Evolutionary conservation across 2,329 filamentous ascomycete species (phyloP), one percentile per base, ranked within the genome.

Genomic region (Fusarium pilosicola): DNA sequence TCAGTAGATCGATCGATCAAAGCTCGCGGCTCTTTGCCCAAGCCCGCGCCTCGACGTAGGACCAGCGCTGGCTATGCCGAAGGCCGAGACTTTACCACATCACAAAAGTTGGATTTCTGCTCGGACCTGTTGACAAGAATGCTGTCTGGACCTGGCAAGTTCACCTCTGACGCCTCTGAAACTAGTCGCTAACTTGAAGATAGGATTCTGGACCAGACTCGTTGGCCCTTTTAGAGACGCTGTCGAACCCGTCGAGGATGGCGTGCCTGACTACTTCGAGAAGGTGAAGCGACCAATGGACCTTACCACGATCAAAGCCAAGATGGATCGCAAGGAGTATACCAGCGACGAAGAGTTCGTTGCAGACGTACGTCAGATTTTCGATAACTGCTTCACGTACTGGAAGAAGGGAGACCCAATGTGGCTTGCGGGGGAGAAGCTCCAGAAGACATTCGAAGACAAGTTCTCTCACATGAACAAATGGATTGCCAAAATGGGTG

Each of bases 161-260:
- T 26, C 13, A 34, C 4, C 13, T 42, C 20, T 7, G 15, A 11
- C 8, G 7, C 15, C 18, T 3, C 22, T 51, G 24, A 58, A 15
- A 17, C 26, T 3, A 13, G 22, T 30, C 42, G 36, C 66, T 74
- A 62, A 75, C 59, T 36, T 36, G n/a, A 18, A 46, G 28, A 42
- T 44, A 90, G 89, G 90, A 12, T 91, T 90, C 79, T 92, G 90
- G 90, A 91, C 90, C 0, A 87, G 89, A n/a, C 84, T 91, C 1
- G 89, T 91, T 7, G 88, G 88, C 0, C 88, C 89, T 0, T 91
- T 92, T 80, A 86, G 86, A 49, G 86, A 91, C 30, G 86, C 89
- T 1, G 89, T 91, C 12, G 85, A 89, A 65, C 89, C 89, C 1
- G 77, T 81, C 7, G 83, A 85, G 42, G 88, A 91, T 71, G 87